Base-by-base conservation (phyloP, 106 monocot genomes). In the Vanilla planifolia region DNA sequence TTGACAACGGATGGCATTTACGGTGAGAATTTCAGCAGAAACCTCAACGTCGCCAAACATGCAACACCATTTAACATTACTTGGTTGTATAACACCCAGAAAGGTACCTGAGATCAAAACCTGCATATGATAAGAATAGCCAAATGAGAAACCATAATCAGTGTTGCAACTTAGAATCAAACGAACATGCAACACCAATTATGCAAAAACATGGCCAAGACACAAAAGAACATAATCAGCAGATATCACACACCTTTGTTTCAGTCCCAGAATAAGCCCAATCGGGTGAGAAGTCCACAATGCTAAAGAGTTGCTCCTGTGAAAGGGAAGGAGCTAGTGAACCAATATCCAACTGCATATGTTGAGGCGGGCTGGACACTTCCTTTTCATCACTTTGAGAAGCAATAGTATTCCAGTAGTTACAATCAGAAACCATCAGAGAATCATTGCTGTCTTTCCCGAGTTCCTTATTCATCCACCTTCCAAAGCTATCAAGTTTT, bases 271-370 rank as follows among this genome's bases (percentile, higher is more conserved):
- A 67, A 43, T 63, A 89, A 69, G 75, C 77, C 89, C 89, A 84
- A 57, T 75, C 78, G 16, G 89, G 89, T n/a, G 84, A 80, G 63
- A 77, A 84, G 58, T 89, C 89, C 36, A 65, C 33, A 62, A 89
- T 80, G 44, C 68, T 77, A 55, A 84, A 84, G 21, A 80, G 69
- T 36, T 89, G 85, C 19, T 79, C 78, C 19, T 79, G 73, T 14
- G 82, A 83, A 46, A 85, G 56, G 6, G 59, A 84, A 36, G 89
- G 85, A 27, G 73, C 48, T 40, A 79, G 10, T 55, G 64, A 62
- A 47, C 67, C 74, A 34, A 58, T 61, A 78, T 89, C 74, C 55
- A 84, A 75, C 50, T 80, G 73, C 55, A 70, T 61, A 66, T 76
- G 70, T 48, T 28, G 62, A 8, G 79, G 61, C 52, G 72, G 27